phyloP scores from a whole-genome alignment of 345 rosid species.

The Salix exigua region DNA sequence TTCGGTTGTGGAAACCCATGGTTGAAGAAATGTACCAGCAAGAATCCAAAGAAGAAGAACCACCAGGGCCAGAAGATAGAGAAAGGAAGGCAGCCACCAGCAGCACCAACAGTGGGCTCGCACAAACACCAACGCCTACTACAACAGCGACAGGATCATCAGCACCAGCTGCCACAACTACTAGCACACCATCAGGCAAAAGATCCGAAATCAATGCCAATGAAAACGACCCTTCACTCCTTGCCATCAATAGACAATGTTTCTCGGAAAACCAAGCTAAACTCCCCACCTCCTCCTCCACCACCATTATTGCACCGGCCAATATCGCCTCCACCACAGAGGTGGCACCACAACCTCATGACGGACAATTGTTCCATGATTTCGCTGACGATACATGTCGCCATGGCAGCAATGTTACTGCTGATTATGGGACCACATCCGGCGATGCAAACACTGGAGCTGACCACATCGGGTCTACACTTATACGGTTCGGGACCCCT shows the following conservation, averaged over 20 bases:
- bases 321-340: slow-evolving; percentile 6
- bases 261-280: slow-evolving; percentile 51
- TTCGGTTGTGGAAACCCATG: slow-evolving; percentile 99
- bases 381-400: slow-evolving; percentile 33
- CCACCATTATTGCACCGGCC: slow-evolving; percentile 5
- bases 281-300: slow-evolving; percentile 22
- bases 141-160: slow-evolving; percentile 24
- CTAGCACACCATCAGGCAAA: slow-evolving; percentile 43
- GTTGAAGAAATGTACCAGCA: slow-evolving; percentile 98
- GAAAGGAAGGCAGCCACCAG: slow-evolving; percentile 35
- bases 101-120: slow-evolving; percentile 24
- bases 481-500: slow-evolving; percentile 70
- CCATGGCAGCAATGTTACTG: slow-evolving; percentile 31
- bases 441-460: slow-evolving; percentile 15
- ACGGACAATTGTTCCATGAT: slow-evolving; percentile 27
- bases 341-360: slow-evolving; percentile 14
- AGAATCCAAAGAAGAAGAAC: slow-evolving; percentile 61
- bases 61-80: slow-evolving; percentile 21
- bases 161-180: slow-evolving; percentile 25
- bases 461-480: slow-evolving; percentile 39
- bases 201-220: slow-evolving; percentile 59
- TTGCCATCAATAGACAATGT: slow-evolving; percentile 42
- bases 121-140: slow-evolving; percentile 41
- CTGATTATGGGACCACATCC: slow-evolving; percentile 41
- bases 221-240: slow-evolving; percentile 69